Evolutionary conservation across 768 basidiomycete genomes (phyloP).

Genomic region (Aureoboletus auriporus): DNA sequence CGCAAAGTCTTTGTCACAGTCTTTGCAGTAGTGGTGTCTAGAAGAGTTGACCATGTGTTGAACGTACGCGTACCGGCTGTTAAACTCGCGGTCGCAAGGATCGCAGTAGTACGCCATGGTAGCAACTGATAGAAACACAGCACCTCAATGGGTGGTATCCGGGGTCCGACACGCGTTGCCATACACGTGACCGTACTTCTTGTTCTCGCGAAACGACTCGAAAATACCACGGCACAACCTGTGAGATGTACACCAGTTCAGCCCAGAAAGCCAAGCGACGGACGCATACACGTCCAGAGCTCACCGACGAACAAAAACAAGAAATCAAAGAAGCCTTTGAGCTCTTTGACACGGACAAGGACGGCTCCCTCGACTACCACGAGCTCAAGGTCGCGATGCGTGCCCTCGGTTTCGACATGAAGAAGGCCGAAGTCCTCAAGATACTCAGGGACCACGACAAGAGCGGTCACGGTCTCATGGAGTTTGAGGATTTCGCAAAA

Average conservation of each 20-base stretch:
- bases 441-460: constrained; percentile 89
- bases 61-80: constrained; percentile 18
- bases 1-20: constrained; percentile 46
- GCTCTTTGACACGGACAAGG: constrained; percentile 98
- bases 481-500: constrained; percentile 89
- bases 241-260: constrained; percentile 54
- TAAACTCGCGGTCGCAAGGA: constrained; percentile 39
- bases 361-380: constrained; percentile 94
- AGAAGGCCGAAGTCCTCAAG: constrained; percentile 97
- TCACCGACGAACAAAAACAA: constrained; percentile 85
- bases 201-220: background rate
- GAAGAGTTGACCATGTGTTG: constrained; percentile 37
- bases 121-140: background rate
- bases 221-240: background rate
- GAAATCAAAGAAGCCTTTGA: constrained; percentile 99
- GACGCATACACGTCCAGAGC: constrained; percentile 73
- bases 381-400: constrained; percentile 99
- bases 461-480: constrained; percentile 78
- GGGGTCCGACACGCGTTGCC: constrained; percentile 30
- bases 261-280: constrained; percentile 73
- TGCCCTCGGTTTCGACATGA: constrained; percentile 94
- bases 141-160: background rate
- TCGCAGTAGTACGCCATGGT: constrained; percentile 30
- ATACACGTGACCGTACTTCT: constrained; percentile 22
- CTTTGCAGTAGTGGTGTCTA: constrained; percentile 42